Percentiles rank a stretch among this genome's conserved stretches.
These are phyloP conservation scores for Erodium chrysanthum DNA, from an alignment of 441 rosid species.

Conservation along the genomic window DNA sequence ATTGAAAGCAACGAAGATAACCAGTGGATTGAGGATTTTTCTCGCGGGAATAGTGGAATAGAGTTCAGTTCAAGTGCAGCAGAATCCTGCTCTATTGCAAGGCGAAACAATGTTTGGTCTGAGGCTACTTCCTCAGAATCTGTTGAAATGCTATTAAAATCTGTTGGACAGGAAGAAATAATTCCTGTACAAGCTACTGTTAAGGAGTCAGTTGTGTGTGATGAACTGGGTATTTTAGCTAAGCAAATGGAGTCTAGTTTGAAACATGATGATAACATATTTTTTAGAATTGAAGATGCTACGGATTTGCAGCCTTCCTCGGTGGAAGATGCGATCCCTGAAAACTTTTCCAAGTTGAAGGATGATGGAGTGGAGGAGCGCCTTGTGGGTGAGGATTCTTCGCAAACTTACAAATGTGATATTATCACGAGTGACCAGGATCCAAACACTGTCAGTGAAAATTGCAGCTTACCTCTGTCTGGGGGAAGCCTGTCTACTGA, in stretches of 20 bases:
- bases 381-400: conserved; percentile 33
- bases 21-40: conserved; percentile 93
- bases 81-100: conserved; percentile 66
- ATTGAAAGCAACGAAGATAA: conserved; percentile 76
- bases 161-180: conserved; percentile 85
- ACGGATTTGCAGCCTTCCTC: conserved; percentile 27
- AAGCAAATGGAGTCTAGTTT: conserved; percentile 64
- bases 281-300: conserved; percentile 30
- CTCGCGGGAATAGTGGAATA: conserved; percentile 59
- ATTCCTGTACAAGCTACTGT: conserved; percentile 30
- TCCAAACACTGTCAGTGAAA: conserved; percentile 25
- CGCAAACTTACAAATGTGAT: conserved; percentile 26
- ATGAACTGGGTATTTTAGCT: conserved; percentile 63
- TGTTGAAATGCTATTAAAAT: conserved; percentile 96
- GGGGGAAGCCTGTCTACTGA: conserved; percentile 23
- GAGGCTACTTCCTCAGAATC: conserved; percentile 98
- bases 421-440: conserved; percentile 23
- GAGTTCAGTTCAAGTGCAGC: conserved; percentile 75
- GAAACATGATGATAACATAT: conserved; percentile 31
- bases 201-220: conserved; percentile 53
- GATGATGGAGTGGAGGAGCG: conserved; percentile 32
- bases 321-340: conserved; percentile 30
- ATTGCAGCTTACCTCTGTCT: conserved; percentile 21
- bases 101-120: conserved; percentile 95
- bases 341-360: conserved; percentile 28